Base-by-base conservation (phyloP, 768 basidiomycete genomes). In the Hemileccinum impolitum region DNA sequence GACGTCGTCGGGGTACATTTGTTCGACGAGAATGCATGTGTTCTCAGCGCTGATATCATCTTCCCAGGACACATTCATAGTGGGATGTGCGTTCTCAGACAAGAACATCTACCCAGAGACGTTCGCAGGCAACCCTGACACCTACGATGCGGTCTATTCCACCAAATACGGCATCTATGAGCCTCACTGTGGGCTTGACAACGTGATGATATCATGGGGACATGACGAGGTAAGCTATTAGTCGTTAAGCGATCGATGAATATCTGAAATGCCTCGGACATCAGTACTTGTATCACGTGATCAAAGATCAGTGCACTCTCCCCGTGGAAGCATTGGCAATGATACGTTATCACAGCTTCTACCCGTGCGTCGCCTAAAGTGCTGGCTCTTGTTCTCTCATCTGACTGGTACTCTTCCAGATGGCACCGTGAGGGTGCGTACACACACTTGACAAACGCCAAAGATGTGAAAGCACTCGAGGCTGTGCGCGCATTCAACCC, bases 341-440 rank as follows among this genome's bases (percentile, higher is more conserved):
- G 92, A 91, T 95, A 62, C 82, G 93, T 28, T 95, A 90, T 65
- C 93, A 94, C 71, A 90, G 87, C 59, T 95, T 94, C 76, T 95
- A 94, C 71, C 92, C 93, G 69, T 82, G 59, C 43, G 80, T 66
- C 10, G 17, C 43, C 26, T 45, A 39, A 36, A 25, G 23, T n/a
- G 30, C 11, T 8, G 28, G 19, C 6, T 17, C 36, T 38, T 12
- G 0, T 28, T 43, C 23, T 37, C 21, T 36, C 25, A 32, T 45
- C 54, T 57, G 14, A 56, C 39, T 9, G 5, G 2, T 18, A 19
- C 9, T 2, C 39, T 48, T 21, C 17, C 56, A 81, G 80, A 23
- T 94, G 90, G 92, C 93, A 95, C 68, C 79, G 92, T 37, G 93
- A 94, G 62, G 78, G 78, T 47, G 93, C 92, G 1, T 95, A 95